A percentile compares a stretch with the other conserved stretches of the same genome.
Evolutionary conservation across 2,329 filamentous ascomycete genomes (phyloP).

Genomic region (Aureobasidium pullulans): DNA sequence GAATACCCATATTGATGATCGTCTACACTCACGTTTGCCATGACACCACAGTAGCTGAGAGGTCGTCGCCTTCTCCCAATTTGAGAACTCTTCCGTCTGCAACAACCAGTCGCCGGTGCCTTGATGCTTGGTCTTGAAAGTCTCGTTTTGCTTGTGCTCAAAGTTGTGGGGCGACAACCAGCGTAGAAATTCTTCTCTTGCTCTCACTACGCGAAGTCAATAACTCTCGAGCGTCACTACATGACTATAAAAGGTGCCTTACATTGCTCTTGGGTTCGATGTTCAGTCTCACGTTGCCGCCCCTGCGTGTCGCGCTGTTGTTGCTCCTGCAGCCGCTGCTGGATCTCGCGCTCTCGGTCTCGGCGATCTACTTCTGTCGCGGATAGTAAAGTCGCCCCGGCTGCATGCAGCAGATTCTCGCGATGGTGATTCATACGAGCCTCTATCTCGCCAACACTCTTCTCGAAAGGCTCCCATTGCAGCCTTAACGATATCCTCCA

Average conservation of each 20-base stretch:
- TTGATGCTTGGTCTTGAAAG: neutral
- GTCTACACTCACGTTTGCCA: neutral
- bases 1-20: too few relatives aligned
- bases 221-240: neutral
- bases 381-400: neutral
- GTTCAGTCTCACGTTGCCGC: too few relatives aligned
- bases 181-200: neutral
- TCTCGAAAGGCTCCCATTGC: neutral
- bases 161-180: neutral
- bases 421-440: neutral
- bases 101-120: neutral
- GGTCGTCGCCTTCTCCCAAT: neutral
- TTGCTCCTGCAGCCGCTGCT: too few relatives aligned
- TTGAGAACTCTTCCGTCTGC: neutral
- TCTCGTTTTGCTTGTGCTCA: neutral
- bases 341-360: too few relatives aligned
- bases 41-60: neutral
- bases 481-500: neutral
- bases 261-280: too few relatives aligned
- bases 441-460: neutral
- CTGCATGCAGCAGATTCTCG: neutral
- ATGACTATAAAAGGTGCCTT: too few relatives aligned
- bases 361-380: too few relatives aligned
- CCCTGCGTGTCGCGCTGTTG: too few relatives aligned
- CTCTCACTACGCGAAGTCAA: neutral